These are phyloP conservation scores for Mycosphaerella sp. DNA, from an alignment of 2,329 filamentous ascomycete species.

Conservation along the genomic window DNA sequence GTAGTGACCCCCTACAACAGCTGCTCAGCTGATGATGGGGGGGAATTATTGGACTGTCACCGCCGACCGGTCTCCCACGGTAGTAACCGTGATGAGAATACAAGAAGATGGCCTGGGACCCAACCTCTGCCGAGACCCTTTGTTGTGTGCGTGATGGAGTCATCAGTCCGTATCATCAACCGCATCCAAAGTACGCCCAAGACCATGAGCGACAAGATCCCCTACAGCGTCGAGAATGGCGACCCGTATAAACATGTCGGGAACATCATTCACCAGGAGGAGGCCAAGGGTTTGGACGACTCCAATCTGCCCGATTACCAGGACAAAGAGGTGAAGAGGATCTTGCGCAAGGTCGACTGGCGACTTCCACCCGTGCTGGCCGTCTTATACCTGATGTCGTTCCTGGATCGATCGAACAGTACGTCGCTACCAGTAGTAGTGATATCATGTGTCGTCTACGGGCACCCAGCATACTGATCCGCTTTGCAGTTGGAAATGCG, in stretches of 20 bases:
- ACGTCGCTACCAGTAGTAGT: neutral
- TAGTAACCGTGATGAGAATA: constrained; percentile 1
- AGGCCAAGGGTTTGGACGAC: constrained; percentile 15
- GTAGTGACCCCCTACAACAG: neutral
- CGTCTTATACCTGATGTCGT: constrained; percentile 45
- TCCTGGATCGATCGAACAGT: constrained; percentile 21
- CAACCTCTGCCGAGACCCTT: neutral
- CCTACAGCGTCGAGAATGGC: constrained; percentile 1
- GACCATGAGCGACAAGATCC: constrained; percentile 7
- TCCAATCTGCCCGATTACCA: constrained; percentile 15
- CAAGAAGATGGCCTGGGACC: constrained; percentile 1
- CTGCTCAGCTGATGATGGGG: neutral
- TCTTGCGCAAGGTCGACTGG: constrained; percentile 46
- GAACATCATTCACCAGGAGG: constrained; percentile 9
- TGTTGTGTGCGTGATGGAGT: neutral
- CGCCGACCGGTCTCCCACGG: neutral
- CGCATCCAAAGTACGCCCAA: constrained; percentile 4
- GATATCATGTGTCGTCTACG: neutral
- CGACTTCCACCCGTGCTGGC: constrained; percentile 26
- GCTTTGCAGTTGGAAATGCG: constrained; percentile 33
- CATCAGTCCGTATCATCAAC: neutral
- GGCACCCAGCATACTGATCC: neutral
- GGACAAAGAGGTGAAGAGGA: constrained; percentile 32
- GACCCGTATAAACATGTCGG: constrained; percentile 3
- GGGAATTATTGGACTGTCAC: neutral